Conservation (phyloP, 345 rosid genomes). For the Gossypioides kirkii region DNA sequence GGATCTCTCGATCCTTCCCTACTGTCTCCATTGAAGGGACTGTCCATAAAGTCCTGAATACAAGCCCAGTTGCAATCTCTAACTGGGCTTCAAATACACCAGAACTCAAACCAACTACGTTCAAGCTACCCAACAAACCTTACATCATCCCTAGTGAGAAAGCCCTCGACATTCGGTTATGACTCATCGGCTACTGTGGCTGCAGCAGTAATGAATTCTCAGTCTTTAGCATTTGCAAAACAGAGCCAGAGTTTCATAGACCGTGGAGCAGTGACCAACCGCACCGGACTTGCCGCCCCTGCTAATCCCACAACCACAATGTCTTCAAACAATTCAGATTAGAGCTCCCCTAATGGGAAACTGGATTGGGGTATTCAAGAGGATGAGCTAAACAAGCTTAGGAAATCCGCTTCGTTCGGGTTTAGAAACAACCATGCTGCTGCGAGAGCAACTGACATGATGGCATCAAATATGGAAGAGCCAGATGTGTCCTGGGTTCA, state of each 20-base stretch:
- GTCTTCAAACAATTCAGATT: constrained; percentile 53
- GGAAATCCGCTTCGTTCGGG: constrained; percentile 65
- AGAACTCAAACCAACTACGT: constrained; percentile 46
- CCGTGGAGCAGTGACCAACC: constrained; percentile 22
- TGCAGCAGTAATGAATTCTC: constrained; percentile 82
- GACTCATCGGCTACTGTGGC: constrained; percentile 88
- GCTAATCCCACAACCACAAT: constrained; percentile 39
- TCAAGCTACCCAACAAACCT: constrained; percentile 49
- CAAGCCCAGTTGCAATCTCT: constrained; percentile 59
- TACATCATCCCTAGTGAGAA: constrained; percentile 56
- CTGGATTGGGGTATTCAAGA: constrained; percentile 88
- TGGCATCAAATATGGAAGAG: constrained; percentile 35
- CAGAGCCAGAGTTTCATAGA: constrained; percentile 89
- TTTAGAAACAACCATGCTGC: constrained; percentile 5
- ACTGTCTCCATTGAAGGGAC: constrained; percentile 50
- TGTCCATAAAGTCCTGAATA: constrained; percentile 36
- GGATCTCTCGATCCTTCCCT: constrained; percentile 57
- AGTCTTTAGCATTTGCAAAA: constrained; percentile 76
- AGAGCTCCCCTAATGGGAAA: constrained; percentile 83
- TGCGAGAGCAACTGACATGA: constrained; percentile 18
- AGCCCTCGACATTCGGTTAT: constrained; percentile 47
- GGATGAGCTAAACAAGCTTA: constrained; percentile 77
- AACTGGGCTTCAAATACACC: constrained; percentile 55
- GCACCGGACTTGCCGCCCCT: constrained; percentile 38
- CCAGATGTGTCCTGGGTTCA: constrained; percentile 96